Conservation (phyloP, 2,329 filamentous ascomycete genomes). For the Paraphaeosphaeria sporulosa region DNA sequence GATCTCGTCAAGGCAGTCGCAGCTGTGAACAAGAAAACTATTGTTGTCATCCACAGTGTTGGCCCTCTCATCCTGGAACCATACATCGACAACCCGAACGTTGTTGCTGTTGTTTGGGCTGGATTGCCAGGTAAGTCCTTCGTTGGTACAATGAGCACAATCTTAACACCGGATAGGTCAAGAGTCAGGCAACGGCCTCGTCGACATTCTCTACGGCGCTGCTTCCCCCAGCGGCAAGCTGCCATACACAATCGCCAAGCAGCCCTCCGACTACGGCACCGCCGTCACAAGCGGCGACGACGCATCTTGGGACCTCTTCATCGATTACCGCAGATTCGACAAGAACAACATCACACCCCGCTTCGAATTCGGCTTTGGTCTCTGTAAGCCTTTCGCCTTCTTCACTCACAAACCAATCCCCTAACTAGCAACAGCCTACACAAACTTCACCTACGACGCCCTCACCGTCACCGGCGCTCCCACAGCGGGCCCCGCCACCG, state of each 20-base stretch:
- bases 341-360: conserved; percentile 50
- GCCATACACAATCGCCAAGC: conserved; percentile 57
- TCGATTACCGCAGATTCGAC: conserved; percentile 57
- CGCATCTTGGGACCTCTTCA: conserved; percentile 52
- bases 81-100: conserved; percentile 46
- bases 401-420: background rate
- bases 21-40: conserved; percentile 46
- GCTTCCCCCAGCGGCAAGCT: conserved; percentile 61
- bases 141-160: background rate
- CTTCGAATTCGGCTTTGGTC: conserved; percentile 56
- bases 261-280: conserved; percentile 42
- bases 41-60: conserved; percentile 50
- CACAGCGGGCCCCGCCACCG: conserved; percentile 33
- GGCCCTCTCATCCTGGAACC: conserved; percentile 47
- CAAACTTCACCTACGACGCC: conserved; percentile 51
- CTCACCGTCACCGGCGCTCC: conserved; percentile 35
- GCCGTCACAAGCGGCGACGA: conserved; percentile 33
- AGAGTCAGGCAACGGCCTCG: conserved; percentile 56
- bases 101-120: conserved; percentile 51
- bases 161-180: conserved; percentile 34
- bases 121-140: conserved; percentile 43
- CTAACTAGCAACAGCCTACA: conserved; percentile 42
- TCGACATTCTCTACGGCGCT: conserved; percentile 56
- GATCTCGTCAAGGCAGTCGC: conserved; percentile 50
- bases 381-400: conserved; percentile 36